These are phyloP conservation scores for Calonectria montana DNA, from an alignment of 2,329 filamentous ascomycete species.

Conservation along the genomic window DNA sequence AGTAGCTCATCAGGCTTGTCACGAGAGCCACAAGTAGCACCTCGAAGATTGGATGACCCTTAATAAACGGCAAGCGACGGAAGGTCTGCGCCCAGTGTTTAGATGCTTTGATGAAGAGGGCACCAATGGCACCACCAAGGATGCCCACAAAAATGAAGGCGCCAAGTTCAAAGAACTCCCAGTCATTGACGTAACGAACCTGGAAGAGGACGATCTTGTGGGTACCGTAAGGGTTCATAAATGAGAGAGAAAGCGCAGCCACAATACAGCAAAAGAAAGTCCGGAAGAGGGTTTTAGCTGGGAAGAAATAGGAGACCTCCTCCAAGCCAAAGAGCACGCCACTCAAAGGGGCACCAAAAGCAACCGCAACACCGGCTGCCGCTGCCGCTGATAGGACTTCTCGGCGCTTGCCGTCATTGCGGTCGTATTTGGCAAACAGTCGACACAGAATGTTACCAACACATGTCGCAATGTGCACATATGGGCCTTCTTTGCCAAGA, in stretches of 20 bases:
- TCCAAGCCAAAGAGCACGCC: slow-evolving; percentile 94
- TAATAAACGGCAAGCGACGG: slow-evolving; percentile 82
- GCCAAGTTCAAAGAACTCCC: slow-evolving; percentile 91
- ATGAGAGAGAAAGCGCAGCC: slow-evolving; percentile 91
- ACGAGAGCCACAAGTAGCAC: slow-evolving; percentile 87
- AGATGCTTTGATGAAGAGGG: slow-evolving; percentile 96
- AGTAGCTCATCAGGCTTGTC: slow-evolving; percentile 89
- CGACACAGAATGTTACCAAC: slow-evolving; percentile 96
- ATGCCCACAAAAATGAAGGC: slow-evolving; percentile 89
- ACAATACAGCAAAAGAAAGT: slow-evolving; percentile 99
- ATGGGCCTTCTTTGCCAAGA: slow-evolving; percentile 93
- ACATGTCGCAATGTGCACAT: slow-evolving; percentile 96
- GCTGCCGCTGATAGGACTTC: slow-evolving; percentile 95
- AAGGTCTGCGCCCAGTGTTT: slow-evolving; percentile 91
- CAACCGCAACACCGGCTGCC: slow-evolving; percentile 91
- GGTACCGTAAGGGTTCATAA: slow-evolving; percentile 95
- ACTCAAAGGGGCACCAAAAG: slow-evolving; percentile 88
- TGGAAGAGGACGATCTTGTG: slow-evolving; percentile 97
- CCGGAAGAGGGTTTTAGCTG: slow-evolving; percentile 94
- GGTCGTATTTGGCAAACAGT: slow-evolving; percentile 92
- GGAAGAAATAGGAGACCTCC: slow-evolving; percentile 97
- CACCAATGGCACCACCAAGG: slow-evolving; percentile 85
- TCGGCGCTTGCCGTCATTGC: slow-evolving; percentile 92
- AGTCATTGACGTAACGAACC: slow-evolving; percentile 89
- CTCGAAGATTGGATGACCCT: slow-evolving; percentile 85